Evolutionary conservation across 371 early-diverging fungal species (phyloP).

Genomic region (Lichtheimia ramosa): DNA sequence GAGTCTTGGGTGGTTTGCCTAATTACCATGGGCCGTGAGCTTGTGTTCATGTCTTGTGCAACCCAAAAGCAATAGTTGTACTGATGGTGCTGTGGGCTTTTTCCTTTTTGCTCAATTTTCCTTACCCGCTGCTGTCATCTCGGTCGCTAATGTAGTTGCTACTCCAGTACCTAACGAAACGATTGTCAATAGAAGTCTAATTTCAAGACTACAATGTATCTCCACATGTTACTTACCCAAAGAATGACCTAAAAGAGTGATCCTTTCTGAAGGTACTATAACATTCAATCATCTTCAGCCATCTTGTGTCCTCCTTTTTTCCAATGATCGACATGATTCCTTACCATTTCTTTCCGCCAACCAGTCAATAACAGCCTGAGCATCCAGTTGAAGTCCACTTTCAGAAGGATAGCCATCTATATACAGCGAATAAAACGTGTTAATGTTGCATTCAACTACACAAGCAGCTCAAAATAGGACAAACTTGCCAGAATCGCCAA

Average conservation of each 20-base stretch:
- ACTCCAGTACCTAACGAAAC: conserved; percentile 40
- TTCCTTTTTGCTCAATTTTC: neutral
- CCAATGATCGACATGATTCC: no score
- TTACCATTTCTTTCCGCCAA: conserved; percentile 32
- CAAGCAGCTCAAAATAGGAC: neutral
- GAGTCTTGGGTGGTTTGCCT: conserved; percentile 31
- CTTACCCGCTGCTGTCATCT: conserved; percentile 34
- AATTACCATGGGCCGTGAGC: no score
- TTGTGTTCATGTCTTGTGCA: no score
- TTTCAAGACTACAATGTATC: neutral
- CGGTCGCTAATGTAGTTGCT: conserved; percentile 39
- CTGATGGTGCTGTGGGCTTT: no score
- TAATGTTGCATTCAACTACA: neutral
- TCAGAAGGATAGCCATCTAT: conserved; percentile 46
- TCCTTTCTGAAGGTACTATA: conserved; percentile 29
- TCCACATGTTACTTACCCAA: conserved; percentile 28
- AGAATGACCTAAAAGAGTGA: conserved; percentile 45
- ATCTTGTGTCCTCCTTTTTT: no score
- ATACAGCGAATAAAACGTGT: conserved; percentile 1
- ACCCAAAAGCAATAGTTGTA: no score
- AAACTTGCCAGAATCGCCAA: conserved; percentile 44
- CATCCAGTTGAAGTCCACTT: conserved; percentile 35
- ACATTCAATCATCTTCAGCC: neutral
- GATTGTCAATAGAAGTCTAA: no score
- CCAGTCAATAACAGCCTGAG: conserved; percentile 38